Percentiles rank a stretch among this genome's conserved stretches.
Evolutionary conservation across 495 filamentous ascomycete species (phyloP).

Genomic region (Penicillium robsamsonii): DNA sequence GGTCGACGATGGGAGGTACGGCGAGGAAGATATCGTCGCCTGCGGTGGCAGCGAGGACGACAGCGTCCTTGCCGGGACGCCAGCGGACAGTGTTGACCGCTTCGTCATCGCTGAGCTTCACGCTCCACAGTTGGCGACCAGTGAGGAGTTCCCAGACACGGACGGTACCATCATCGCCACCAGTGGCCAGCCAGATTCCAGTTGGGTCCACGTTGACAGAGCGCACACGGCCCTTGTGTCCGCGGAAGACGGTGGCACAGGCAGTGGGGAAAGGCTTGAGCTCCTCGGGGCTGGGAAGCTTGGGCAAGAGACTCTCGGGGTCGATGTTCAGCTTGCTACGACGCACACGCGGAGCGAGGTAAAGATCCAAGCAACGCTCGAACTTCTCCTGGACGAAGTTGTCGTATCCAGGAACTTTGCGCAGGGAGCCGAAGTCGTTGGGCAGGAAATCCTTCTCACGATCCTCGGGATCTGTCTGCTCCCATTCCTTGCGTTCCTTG

Average conservation of each 20-base stretch:
- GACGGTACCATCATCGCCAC: slow-evolving; percentile 91
- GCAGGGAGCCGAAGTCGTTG: slow-evolving; percentile 72
- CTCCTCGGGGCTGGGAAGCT: slow-evolving; percentile 91
- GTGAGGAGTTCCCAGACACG: slow-evolving; percentile 87
- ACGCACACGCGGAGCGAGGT: slow-evolving; percentile 87
- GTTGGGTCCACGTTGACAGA: slow-evolving; percentile 75
- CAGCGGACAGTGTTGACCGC: slow-evolving; percentile 84
- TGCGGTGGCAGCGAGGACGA: slow-evolving; percentile 76
- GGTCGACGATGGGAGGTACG: slow-evolving; percentile 68
- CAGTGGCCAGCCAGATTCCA: slow-evolving; percentile 78
- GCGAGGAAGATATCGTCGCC: slow-evolving; percentile 84
- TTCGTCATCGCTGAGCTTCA: slow-evolving; percentile 75
- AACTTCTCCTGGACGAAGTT: slow-evolving; percentile 92
- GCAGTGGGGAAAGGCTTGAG: slow-evolving; percentile 90
- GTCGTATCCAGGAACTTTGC: slow-evolving; percentile 91
- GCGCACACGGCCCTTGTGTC: slow-evolving; percentile 86
- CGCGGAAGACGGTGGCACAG: slow-evolving; percentile 77
- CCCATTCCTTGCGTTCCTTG: slow-evolving; percentile 85
- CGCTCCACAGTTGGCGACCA: slow-evolving; percentile 84
- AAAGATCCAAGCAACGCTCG: slow-evolving; percentile 91
- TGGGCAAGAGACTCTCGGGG: slow-evolving; percentile 87
- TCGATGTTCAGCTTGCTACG: slow-evolving; percentile 96
- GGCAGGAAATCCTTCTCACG: slow-evolving; percentile 86
- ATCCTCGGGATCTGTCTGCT: slow-evolving; percentile 84
- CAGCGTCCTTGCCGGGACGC: slow-evolving; percentile 78